Conservation (phyloP, 805 yeast genomes). For the Ogataea paradorogensis region DNA sequence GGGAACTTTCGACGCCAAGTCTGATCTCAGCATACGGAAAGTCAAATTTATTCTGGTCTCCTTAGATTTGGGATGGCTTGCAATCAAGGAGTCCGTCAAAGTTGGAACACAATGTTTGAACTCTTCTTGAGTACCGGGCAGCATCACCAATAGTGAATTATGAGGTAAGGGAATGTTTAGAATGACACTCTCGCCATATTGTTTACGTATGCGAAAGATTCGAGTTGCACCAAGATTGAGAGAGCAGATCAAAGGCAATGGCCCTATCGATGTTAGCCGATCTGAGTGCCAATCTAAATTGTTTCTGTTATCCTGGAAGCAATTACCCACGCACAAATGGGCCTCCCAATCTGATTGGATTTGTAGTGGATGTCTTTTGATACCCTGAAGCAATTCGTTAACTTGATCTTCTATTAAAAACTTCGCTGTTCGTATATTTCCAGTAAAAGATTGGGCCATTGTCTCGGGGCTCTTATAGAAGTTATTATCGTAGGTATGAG, state of each 20-base stretch:
- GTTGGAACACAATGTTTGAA: constrained; percentile 65
- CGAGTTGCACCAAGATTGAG: constrained; percentile 68
- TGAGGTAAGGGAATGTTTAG: constrained; percentile 63
- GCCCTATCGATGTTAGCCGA: constrained; percentile 68
- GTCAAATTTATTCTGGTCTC: constrained; percentile 60
- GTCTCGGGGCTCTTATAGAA: constrained; percentile 19
- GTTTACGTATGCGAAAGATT: constrained; percentile 56
- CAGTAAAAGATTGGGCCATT: constrained; percentile 20
- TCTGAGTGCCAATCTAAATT: constrained; percentile 77
- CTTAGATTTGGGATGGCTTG: constrained; percentile 46
- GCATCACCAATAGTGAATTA: constrained; percentile 68
- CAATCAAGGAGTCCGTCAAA: constrained; percentile 36
- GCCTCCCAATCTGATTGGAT: constrained; percentile 45
- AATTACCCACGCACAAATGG: constrained; percentile 54
- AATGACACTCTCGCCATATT: constrained; percentile 36
- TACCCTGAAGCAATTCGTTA: constrained; percentile 27
- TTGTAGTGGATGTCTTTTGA: constrained; percentile 37
- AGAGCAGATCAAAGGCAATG: constrained; percentile 65
- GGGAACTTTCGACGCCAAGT: constrained; percentile 38
- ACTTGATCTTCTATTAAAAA: constrained; percentile 39
- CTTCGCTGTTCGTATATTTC: constrained; percentile 39
- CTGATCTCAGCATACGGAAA: constrained; percentile 50
- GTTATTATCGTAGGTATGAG: constrained; percentile 27
- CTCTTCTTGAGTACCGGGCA: constrained; percentile 76
- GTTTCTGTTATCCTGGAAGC: constrained; percentile 47